Base-by-base conservation (phyloP, 495 filamentous ascomycete genomes). In the Neurospora sp. region DNA sequence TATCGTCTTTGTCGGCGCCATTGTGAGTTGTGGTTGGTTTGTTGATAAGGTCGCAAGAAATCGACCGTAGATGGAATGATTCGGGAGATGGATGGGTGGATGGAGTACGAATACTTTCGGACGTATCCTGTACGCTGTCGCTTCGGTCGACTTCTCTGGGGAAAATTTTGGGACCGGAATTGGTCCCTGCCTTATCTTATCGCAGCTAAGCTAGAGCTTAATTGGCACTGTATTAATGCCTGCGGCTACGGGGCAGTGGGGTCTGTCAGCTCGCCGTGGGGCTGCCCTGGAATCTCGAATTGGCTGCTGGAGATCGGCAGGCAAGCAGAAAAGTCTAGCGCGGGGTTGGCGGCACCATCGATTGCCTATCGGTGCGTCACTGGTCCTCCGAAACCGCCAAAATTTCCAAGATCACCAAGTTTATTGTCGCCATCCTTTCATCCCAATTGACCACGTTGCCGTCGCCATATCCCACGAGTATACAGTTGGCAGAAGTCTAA, bases 1-100 rank as follows among this genome's bases (percentile, higher is more conserved):
- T 39, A 89, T 78, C 8, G 87, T 89, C 76, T 82, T 78, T 71
- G 84, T 85, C 14, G 84, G 84, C 76, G 84, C 85, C 87, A 89
- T 89, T 62, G 74, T 77, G 74, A 16, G 16, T 69, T 73, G 10
- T 69, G 41, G 3, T 69, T 46, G 72, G 71, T 70, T 38, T 54
- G 69, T 39, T 75, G n/a, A 66, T 66, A 9, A 3, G 5, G 54
- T 35, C n/a, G 44, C 8, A 35, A 35, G 37, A 69, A 27, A 37
- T 27, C 11, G 18, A 40, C 37, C 40, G 46, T 42, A 46, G 20
- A 74, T 72, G 72, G 72, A 70, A 48, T 42, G 70, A 20, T 12
- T 40, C 37, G 31, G 20, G 4, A 11, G 27, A 35, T 38, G 8
- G 20, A 35, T 40, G 7, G 54, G 31, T 66, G 54, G 27, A 66